A percentile compares a stretch with the other conserved stretches of the same genome.
Conservation (phyloP, 2,329 filamentous ascomycete genomes). For the Pseudogymnoascus sp. region DNA sequence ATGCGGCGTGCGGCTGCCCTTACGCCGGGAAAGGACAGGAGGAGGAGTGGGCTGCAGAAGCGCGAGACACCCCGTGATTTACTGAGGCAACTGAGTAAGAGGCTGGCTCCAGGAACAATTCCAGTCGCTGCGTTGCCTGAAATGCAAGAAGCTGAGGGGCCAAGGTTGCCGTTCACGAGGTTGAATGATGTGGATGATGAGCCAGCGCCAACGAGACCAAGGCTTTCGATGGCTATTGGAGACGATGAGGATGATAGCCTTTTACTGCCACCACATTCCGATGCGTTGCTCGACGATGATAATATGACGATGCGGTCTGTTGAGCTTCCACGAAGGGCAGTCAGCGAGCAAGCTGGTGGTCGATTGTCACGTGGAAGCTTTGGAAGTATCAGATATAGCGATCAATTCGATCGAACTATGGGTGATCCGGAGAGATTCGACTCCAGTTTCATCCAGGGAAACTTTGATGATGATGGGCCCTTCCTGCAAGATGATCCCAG, state of each 20-base stretch:
- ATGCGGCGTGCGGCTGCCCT: conserved; percentile 52
- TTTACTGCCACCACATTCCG: conserved; percentile 45
- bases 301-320: conserved; percentile 53
- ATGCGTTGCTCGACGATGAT: conserved; percentile 50
- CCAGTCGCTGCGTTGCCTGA: conserved; percentile 25
- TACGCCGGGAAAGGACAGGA: conserved; percentile 51
- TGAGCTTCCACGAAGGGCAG: conserved; percentile 49
- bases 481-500: conserved; percentile 1
- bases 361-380: conserved; percentile 42
- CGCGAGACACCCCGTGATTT: conserved; percentile 49
- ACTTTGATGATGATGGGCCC: conserved; percentile 19
- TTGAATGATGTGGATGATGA: conserved; percentile 35
- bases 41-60: conserved; percentile 50
- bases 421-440: conserved; percentile 23
- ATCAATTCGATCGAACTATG: conserved; percentile 36
- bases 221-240: conserved; percentile 48
- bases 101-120: conserved; percentile 40
- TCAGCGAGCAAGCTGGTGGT: conserved; percentile 38
- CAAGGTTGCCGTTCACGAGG: conserved; percentile 16
- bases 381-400: conserved; percentile 47
- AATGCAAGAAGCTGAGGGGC: conserved; percentile 13
- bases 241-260: conserved; percentile 35
- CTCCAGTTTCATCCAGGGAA: conserved; percentile 24
- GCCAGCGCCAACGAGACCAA: conserved; percentile 41
- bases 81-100: conserved; percentile 46